phyloP scores from a whole-genome alignment of 257 asterid genomes.

The Agastache rugosa region DNA sequence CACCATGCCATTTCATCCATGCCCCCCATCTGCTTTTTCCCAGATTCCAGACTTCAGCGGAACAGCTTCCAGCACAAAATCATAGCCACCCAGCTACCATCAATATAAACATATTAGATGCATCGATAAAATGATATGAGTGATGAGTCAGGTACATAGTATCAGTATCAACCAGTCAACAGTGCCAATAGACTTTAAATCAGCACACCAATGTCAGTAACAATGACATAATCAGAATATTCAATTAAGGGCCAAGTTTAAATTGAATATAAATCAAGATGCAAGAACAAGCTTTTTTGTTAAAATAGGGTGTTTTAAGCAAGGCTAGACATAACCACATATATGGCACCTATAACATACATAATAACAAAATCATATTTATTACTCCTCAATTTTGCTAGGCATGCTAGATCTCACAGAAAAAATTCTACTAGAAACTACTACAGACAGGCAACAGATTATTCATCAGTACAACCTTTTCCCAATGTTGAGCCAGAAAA shows the following conservation, averaged over 20 bases:
- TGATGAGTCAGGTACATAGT: background rate
- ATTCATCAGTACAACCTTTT: background rate
- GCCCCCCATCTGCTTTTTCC: slow-evolving; percentile 28
- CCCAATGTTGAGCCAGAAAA: slow-evolving; percentile 1
- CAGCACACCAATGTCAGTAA: background rate
- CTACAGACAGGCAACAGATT: background rate
- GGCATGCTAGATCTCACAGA: background rate
- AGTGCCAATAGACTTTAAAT: background rate
- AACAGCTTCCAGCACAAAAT: slow-evolving; percentile 42
- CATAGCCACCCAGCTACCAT: slow-evolving; percentile 50
- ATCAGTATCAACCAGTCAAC: background rate
- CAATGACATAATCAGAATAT: background rate
- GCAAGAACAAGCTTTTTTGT: background rate
- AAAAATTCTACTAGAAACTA: background rate
- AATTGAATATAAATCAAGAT: too few species aligned
- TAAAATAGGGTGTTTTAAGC: background rate
- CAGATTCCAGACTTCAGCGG: slow-evolving; percentile 47
- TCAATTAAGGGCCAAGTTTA: background rate
- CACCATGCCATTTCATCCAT: slow-evolving; percentile 43
- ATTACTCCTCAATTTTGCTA: background rate
- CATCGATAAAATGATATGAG: slow-evolving; percentile 11
- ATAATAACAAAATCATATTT: background rate
- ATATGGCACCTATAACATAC: background rate
- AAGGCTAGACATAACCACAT: slow-evolving; percentile 2
- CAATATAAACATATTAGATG: slow-evolving; percentile 40